phyloP scores from a whole-genome alignment of 1,139 yeast species.

The Yamadazyma kanchanaburiensis region DNA sequence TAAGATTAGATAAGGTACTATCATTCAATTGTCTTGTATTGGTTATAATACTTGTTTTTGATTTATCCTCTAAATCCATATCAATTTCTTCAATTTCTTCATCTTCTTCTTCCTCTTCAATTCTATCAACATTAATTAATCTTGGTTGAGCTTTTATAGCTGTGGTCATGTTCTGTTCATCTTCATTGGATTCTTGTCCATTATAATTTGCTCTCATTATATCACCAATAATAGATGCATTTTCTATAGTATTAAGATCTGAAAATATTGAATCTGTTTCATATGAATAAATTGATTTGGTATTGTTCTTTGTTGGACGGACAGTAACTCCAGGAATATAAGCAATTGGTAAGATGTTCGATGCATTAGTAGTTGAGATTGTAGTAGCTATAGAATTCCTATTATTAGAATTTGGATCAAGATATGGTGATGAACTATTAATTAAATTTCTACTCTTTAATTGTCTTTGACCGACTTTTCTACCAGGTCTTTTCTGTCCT shows the following conservation, averaged over 20 bases:
- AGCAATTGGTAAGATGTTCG: constrained; percentile 89
- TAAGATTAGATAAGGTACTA: constrained; percentile 11
- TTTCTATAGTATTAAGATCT: constrained; percentile 49
- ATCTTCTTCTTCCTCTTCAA: constrained; percentile 50
- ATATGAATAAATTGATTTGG: constrained; percentile 46
- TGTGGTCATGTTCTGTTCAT: constrained; percentile 43
- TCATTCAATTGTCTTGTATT: constrained; percentile 12
- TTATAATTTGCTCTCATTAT: constrained; percentile 27
- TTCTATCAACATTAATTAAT: constrained; percentile 54
- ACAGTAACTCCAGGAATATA: constrained; percentile 91
- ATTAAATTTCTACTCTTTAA: constrained; percentile 10
- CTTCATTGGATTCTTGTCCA: constrained; percentile 4
- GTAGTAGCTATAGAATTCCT: constrained; percentile 56
- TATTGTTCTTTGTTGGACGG: constrained; percentile 47
- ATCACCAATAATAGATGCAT: constrained; percentile 55
- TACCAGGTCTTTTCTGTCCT: constrained; percentile 10
- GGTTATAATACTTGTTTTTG: constrained; percentile 9
- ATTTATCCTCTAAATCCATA: constrained; percentile 8
- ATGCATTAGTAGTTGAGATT: constrained; percentile 66
- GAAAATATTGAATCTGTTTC: constrained; percentile 51
- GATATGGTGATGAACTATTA: constrained; percentile 15
- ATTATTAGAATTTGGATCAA: constrained; percentile 23
- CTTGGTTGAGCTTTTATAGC: constrained; percentile 72
- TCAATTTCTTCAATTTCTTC: constrained; percentile 22
- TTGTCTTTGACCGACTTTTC: constrained; percentile 12